phyloP scores from a whole-genome alignment of 2,329 filamentous ascomycete species.

The Clathrospora elynae region DNA sequence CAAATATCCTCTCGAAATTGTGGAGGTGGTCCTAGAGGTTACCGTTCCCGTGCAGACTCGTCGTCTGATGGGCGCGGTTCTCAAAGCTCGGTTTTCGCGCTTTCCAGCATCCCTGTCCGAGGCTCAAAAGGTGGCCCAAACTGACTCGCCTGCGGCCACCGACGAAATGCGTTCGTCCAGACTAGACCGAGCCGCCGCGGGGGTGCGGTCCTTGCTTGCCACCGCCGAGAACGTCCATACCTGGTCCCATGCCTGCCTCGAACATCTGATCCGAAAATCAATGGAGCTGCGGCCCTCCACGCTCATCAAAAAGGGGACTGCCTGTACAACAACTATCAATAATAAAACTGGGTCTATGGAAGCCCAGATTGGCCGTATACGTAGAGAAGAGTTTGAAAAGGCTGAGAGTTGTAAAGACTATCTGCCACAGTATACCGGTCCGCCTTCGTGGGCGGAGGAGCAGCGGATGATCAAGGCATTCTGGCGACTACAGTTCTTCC shows the following conservation, averaged over 20 bases:
- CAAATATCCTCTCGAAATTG: conserved; percentile 16
- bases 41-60: conserved; percentile 6
- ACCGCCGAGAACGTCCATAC: conserved; percentile 8
- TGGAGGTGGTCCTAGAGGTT: conserved; percentile 7
- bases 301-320: not conserved
- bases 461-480: conserved; percentile 13
- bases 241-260: conserved; percentile 14
- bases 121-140: conserved; percentile 1
- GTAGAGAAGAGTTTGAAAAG: conserved; percentile 6
- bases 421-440: conserved; percentile 11
- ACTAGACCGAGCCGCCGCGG: conserved; percentile 4
- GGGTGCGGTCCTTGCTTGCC: conserved; percentile 7
- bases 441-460: conserved; percentile 14
- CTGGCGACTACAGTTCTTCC: conserved; percentile 12
- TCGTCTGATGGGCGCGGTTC: not conserved
- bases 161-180: not conserved
- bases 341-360: no score
- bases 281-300: conserved; percentile 12
- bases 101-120: conserved; percentile 3
- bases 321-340: no score
- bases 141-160: not conserved
- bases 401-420: conserved; percentile 14
- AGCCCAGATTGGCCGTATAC: no score
- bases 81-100: conserved; percentile 2
- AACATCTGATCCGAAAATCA: conserved; percentile 14